These are phyloP conservation scores for Dendrobium catenatum DNA, from an alignment of 106 monocot species.

Conservation along the genomic window DNA sequence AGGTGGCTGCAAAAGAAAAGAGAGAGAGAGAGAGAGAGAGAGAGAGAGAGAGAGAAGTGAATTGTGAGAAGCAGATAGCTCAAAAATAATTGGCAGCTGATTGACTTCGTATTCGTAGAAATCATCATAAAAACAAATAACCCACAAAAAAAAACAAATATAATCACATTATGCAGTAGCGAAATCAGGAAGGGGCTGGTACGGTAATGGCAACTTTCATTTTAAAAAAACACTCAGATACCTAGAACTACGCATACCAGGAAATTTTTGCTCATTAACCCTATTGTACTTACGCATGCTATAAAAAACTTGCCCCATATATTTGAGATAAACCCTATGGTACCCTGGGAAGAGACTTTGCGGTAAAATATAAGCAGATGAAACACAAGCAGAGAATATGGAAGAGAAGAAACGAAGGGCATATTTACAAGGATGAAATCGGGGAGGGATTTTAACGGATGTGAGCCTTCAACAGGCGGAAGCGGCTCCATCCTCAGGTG, in stretches of 20 bases:
- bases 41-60: background rate
- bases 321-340: background rate
- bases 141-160: background rate
- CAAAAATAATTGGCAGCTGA: background rate
- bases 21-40: too few relatives aligned
- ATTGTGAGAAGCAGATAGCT: background rate
- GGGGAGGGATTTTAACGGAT: conserved; percentile 41
- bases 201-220: too few relatives aligned
- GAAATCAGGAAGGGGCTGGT: background rate
- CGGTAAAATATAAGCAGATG: background rate
- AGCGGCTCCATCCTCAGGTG: conserved; percentile 87
- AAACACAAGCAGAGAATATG: background rate
- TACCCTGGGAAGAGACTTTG: background rate
- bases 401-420: background rate
- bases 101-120: background rate
- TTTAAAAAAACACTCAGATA: background rate
- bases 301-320: background rate
- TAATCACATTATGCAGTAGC: background rate
- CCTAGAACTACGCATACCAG: background rate
- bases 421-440: conserved; percentile 66
- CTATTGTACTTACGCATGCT: background rate
- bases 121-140: background rate
- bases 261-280: background rate
- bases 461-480: conserved; percentile 45
- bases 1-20: conserved; percentile 50